Conservation (phyloP, 2,329 filamentous ascomycete genomes). For the Ophiostoma populinum region DNA sequence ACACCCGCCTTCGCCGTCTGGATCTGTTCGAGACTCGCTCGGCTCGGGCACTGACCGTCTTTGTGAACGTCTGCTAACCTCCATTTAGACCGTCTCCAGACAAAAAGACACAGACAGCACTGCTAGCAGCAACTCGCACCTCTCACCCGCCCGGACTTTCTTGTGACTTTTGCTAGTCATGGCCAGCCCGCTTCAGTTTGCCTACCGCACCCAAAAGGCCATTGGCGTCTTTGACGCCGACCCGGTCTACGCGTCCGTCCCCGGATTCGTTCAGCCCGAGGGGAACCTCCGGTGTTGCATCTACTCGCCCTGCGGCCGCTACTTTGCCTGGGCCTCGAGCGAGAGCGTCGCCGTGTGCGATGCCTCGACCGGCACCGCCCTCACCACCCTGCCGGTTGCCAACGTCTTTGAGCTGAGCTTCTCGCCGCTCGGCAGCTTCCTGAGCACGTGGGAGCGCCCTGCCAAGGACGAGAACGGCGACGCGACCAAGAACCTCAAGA, state of each 20-base stretch:
- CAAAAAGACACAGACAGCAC: too few species aligned
- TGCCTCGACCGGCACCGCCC: constrained; percentile 53
- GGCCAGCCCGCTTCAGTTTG: constrained; percentile 86
- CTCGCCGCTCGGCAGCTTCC: constrained; percentile 77
- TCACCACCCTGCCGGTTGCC: constrained; percentile 58
- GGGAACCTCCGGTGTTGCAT: constrained; percentile 87
- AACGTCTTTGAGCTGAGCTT: constrained; percentile 93
- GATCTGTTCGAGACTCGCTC: too few species aligned
- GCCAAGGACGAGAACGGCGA: constrained; percentile 86
- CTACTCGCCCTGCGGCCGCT: constrained; percentile 91
- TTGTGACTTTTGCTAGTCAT: constrained; percentile 91
- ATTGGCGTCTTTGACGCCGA: constrained; percentile 87
- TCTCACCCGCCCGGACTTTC: constrained; percentile 12
- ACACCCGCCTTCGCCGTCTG: too few species aligned
- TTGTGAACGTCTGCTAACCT: too few species aligned
- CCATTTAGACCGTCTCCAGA: too few species aligned
- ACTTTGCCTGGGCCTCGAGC: constrained; percentile 85
- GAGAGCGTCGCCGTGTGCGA: constrained; percentile 78
- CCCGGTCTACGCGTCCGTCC: constrained; percentile 69
- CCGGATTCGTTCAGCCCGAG: constrained; percentile 74
- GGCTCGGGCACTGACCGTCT: too few species aligned
- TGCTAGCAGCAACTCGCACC: neutral
- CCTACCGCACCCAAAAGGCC: constrained; percentile 91
- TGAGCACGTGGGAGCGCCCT: constrained; percentile 93
- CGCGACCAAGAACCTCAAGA: constrained; percentile 89